Evolutionary conservation across 768 basidiomycete species (phyloP), one percentile per base, ranked within the genome.

Genomic region (Boletus rex-veris): DNA sequence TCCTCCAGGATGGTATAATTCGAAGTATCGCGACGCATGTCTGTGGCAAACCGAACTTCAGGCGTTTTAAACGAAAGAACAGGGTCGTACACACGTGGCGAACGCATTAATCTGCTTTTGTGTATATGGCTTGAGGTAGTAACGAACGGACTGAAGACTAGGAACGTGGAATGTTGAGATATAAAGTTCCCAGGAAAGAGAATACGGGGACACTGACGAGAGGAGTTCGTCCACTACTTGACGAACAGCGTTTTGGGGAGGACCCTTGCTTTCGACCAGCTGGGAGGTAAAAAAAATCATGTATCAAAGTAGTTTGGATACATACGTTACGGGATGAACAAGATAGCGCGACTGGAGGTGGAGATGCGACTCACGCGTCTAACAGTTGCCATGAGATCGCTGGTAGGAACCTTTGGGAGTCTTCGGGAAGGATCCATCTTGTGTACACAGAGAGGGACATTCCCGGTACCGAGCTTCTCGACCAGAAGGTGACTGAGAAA

Each of bases 101-200:
- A 92, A 93, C 50, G 90, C 90, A 75, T 92, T 92, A 68, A 91
- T 84, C 76, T 93, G 90, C 63, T 89, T 85, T 76, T 89, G 86
- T 62, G 79, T 83, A 71, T 88, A 89, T 61, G 73, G 72, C 67
- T 82, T 83, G 69, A 88, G 79, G 71, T 88, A 91, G 67, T 86
- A 89, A 59, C 85, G 85, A 68, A 93, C 83, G 60, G 88, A 73
- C 54, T 80, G 73, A 50, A 93, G 80, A 54, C 90, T 92, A 67
- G 55, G 55, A 61, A 59, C 26, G 41, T 53, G 53, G 31, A 21
- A 52, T 44, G 55, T 42, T 57, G 57, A 60, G 63, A 53, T 31
- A 55, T 30, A 12, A 44, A 41, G 54, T 63, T 68, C 55, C 11
- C 41, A 48, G 9, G 39, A 7, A 15, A 43, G 38, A 47, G 18